Evolutionary conservation across 371 early-diverging fungal genomes (phyloP), one percentile per base, ranked within the genome.

Genomic region (Apophysomyces sp.): DNA sequence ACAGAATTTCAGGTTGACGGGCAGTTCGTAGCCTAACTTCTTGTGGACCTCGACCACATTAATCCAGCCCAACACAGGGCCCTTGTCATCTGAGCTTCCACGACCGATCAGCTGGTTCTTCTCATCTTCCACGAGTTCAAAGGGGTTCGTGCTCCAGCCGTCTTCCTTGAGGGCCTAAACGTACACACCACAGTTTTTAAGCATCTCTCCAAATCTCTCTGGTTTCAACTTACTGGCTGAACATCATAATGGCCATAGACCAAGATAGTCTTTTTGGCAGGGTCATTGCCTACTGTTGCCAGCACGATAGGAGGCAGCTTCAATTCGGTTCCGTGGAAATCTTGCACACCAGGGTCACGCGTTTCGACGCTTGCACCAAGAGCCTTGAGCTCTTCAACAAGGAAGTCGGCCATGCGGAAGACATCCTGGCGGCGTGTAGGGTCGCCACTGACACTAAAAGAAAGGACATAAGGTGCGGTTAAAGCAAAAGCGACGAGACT

Each of bases 161-260:
- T 98, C 98, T 64, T 87, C 88, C 67, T 88, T 77, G 66, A 95
- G 84, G 32, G 98, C 98, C 77, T 83, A 65, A 15, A 36, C 15
- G n/a, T n/a, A n/a, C n/a, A n/a, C n/a, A n/a, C n/a, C n/a, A n/a
- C n/a, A n/a, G n/a, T 31, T 49, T 57, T 26, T 21, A 13, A 15
- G 12, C 9, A 32, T 8, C 28, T 44, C 8, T 49, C 49, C 9
- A 9, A 9, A 27, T n/a, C n/a, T 24, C 24, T n/a, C 16, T 52
- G n/a, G 2, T 51, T n/a, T n/a, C 36, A 13, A 73, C 72, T 71
- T 73, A 81, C 84, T 36, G 97, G 97, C 82, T 96, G 97, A 57
- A 97, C 97, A 65, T 96, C 96, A 77, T 94, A 96, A 72, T 96
- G 93, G 32, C 93, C 95, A 80, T 98, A 98, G 54, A 98, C 95